Conservation (phyloP, 2,329 filamentous ascomycete species). For the Curvularia sp. region DNA sequence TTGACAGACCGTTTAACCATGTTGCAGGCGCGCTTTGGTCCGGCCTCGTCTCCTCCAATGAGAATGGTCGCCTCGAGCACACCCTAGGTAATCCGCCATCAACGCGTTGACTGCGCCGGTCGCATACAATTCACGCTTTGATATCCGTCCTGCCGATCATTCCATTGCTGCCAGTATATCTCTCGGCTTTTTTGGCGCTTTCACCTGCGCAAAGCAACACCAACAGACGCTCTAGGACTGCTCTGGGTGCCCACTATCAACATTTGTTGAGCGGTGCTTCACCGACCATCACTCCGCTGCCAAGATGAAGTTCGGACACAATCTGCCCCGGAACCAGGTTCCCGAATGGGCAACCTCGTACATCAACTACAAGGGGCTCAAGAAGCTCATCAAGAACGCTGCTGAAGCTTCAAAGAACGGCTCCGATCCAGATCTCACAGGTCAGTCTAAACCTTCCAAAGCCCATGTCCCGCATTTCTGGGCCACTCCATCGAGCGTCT, state of each 20-base stretch:
- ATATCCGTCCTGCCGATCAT: constrained; percentile 16
- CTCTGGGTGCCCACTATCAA: constrained; percentile 2
- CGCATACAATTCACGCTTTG: constrained; percentile 23
- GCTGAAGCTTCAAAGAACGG: constrained; percentile 70
- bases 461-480: not conserved
- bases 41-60: constrained; percentile 40
- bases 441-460: constrained; percentile 60
- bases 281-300: not conserved
- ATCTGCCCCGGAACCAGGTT: constrained; percentile 79
- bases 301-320: constrained; percentile 59
- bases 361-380: constrained; percentile 89
- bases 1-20: constrained; percentile 44
- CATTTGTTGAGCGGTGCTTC: not conserved
- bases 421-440: constrained; percentile 84
- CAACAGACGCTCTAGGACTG: not conserved
- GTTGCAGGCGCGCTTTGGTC: constrained; percentile 40
- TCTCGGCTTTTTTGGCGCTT: constrained; percentile 23
- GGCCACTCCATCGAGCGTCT: not conserved
- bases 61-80: constrained; percentile 37
- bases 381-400: constrained; percentile 91
- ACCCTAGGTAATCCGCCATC: constrained; percentile 27
- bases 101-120: constrained; percentile 29
- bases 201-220: constrained; percentile 16
- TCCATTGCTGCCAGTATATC: constrained; percentile 19
- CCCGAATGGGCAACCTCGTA: constrained; percentile 85